Conservation (phyloP, 1,284 basidiomycete genomes). For the Sporisorium scitamineum region DNA sequence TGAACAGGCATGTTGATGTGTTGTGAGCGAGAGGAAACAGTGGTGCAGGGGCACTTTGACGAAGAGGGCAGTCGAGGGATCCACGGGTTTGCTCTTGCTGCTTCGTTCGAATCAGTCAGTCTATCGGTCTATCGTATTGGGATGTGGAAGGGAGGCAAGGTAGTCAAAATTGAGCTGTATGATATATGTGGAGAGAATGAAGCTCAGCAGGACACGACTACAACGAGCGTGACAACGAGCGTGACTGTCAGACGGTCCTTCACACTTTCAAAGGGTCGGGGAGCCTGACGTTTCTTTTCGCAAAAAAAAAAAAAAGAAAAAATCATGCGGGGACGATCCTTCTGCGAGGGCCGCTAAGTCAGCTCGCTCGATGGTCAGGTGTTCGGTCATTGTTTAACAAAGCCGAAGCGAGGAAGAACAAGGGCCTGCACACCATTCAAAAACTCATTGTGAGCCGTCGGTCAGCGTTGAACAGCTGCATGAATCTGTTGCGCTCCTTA, state of each 20-base stretch:
- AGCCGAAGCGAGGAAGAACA: neutral
- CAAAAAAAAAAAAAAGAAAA: no score
- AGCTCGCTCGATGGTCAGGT: neutral
- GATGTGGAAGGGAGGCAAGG: neutral
- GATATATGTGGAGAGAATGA: no score
- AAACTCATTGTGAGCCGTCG: neutral
- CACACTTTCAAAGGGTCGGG: neutral
- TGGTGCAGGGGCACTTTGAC: neutral
- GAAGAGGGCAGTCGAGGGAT: no score
- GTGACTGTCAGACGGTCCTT: no score
- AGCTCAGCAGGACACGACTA: no score
- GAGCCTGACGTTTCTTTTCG: neutral
- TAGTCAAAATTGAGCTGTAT: neutral
- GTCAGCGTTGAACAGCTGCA: no score
- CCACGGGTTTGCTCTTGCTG: neutral
- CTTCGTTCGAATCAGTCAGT: neutral
- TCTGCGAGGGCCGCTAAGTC: neutral
- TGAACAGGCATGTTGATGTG: constrained; percentile 26
- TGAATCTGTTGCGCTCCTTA: no score
- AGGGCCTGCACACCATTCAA: neutral
- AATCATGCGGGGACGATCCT: constrained; percentile 3
- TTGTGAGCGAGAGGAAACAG: neutral
- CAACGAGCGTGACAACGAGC: no score
- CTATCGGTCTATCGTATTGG: neutral
- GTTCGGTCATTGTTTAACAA: neutral